Evolutionary conservation across 345 rosid species (phyloP), one percentile per base, ranked within the genome.

Genomic region (Physaria fendleri): DNA sequence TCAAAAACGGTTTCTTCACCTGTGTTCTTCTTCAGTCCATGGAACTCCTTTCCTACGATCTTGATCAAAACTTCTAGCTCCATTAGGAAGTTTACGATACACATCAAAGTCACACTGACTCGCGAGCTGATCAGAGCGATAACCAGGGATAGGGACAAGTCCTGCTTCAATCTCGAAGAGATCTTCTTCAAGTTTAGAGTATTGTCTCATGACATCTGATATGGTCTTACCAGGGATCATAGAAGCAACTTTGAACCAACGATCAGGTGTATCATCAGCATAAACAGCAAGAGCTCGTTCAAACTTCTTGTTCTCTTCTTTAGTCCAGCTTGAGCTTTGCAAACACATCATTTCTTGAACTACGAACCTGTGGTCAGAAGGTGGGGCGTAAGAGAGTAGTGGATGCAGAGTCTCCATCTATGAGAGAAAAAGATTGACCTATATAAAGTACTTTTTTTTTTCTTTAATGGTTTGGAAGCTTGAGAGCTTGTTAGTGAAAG

Each of bases 21-120:
- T 93, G 74, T 93, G 99, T 67, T 93, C 99, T 69, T 93, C 99
- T 69, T 93, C 99, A 0, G 97, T 93, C 99, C 97, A 93, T 0
- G 99, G 97, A 10, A 93, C 88, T 11, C 99, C 99, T 81, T 87
- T 93, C 80, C 86, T 93, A 56, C 95, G 82, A 33, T 93, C 99
- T 48, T 79, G 97, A 43, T 93, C 95, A 27, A 68, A 60, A 0
- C 35, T 67, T 52, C 62, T 68, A 4, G 20, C 21, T 68, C 62
- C 73, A 44, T 10, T 27, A 60, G 73, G 66, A 17, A 51, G 47
- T 52, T 68, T 68, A 44, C 41, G 73, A 68, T 42, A 68, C 27
- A 10, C 13, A 44, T 68, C 73, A 52, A 13, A 60, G 49, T 68
- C 62, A 42, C 17, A 83, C 49, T 64, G 85, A 71, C 45, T 84